These are phyloP conservation scores for Madurella mycetomatis DNA, from an alignment of 2,329 filamentous ascomycete species.

Conservation along the genomic window DNA sequence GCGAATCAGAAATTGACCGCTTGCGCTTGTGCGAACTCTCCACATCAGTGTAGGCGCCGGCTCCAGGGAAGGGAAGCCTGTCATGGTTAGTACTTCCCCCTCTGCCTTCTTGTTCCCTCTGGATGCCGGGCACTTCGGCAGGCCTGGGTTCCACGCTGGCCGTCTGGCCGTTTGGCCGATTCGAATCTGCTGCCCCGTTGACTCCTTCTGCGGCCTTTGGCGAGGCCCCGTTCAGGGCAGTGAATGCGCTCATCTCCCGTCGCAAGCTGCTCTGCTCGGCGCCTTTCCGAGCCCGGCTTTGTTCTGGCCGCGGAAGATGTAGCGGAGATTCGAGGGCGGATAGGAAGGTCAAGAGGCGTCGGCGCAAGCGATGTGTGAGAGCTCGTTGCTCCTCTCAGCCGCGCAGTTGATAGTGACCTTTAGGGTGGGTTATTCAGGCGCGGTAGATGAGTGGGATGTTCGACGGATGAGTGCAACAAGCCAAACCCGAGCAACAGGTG, in stretches of 20 bases:
- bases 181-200: conserved; percentile 30
- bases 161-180: conserved; percentile 27
- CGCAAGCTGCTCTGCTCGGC: conserved; percentile 8
- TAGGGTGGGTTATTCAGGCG: conserved; percentile 10
- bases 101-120: conserved; percentile 39
- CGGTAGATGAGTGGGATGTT: conserved; percentile 18
- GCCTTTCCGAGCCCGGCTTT: not conserved
- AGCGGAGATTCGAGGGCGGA: not conserved
- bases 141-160: conserved; percentile 24
- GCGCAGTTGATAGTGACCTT: conserved; percentile 8
- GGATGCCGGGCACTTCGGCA: conserved; percentile 28
- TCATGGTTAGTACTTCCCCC: conserved; percentile 40
- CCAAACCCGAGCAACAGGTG: conserved; percentile 1
- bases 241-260: conserved; percentile 47
- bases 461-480: conserved; percentile 11
- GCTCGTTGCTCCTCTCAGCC: conserved; percentile 1
- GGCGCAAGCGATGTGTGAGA: not conserved
- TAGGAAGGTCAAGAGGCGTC: not conserved
- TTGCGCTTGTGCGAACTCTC: conserved; percentile 61
- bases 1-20: conserved; percentile 60
- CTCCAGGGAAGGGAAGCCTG: conserved; percentile 36
- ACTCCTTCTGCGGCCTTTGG: conserved; percentile 39
- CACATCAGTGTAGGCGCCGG: conserved; percentile 39
- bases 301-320: not conserved
- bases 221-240: conserved; percentile 48